Base-by-base conservation (phyloP, 2,329 filamentous ascomycete species). In the Coniochaeta prunicola region DNA sequence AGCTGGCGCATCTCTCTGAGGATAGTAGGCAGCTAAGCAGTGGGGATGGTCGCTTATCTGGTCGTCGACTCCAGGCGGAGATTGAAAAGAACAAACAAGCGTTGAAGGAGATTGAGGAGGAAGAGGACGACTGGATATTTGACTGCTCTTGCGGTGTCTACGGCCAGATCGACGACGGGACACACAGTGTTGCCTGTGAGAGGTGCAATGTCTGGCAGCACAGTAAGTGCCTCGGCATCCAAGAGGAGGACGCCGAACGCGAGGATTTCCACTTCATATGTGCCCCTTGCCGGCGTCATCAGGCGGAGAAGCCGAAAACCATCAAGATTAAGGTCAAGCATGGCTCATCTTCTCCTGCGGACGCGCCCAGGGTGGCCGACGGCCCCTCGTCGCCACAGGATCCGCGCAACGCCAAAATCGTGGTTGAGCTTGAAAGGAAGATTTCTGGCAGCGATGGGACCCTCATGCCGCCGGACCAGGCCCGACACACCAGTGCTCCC, bases 131-230 rank as follows among this genome's bases (percentile, higher is more conserved):
- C 57, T 97, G 94, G 94, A 83, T 91, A 40, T 99, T 99, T 66
- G 94, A 99, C 70, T 99, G 94, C 70, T 82, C 90, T 28, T 99
- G 94, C 71, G 93, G 93, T 28, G 82, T 92, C 24, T 87, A 96
- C 71, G 94, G 94, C 24, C 88, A 96, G 66, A 90, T 97, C 60
- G 94, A 99, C 67, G 94, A 97, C 70, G 94, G 94, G 36, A 88
- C 91, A 8, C 92, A 96, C 70, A 96, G 92, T 70, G 87, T 99
- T 63, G 90, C 92, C 30, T 99, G 94, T 74, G 94, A 99, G 69
- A 87, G 81, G 64, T 99, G 94, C 77, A 96, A 88, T 69, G 88
- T 96, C 54, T 99, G 94, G 94, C 93, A 97, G 71, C 94, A 99
- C 70, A 96, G 92, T 78, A 91, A 89, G 67, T 99, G 94, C 69